These are phyloP conservation scores for Plectosphaerella sp. DNA, from an alignment of 2,329 filamentous ascomycete genomes.

Conservation along the genomic window DNA sequence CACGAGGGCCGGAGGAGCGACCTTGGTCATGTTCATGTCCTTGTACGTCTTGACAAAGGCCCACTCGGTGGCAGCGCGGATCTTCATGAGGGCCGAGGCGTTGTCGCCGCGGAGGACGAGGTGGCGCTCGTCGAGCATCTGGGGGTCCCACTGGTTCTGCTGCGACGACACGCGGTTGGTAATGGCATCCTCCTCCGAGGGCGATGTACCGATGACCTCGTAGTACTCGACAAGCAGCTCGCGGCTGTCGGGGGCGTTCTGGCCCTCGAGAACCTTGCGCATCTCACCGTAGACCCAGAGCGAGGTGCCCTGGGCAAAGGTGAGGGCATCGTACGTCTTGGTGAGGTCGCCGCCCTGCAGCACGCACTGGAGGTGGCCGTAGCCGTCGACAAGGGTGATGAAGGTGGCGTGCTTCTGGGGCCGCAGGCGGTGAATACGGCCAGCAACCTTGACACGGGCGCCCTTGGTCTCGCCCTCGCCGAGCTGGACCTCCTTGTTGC, in stretches of 20 bases:
- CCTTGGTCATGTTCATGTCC: slow-evolving; percentile 73
- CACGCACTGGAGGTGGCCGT: slow-evolving; percentile 81
- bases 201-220: slow-evolving; percentile 71
- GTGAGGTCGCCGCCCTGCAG: slow-evolving; percentile 72
- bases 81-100: slow-evolving; percentile 80
- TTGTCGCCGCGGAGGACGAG: slow-evolving; percentile 80
- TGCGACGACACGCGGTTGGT: slow-evolving; percentile 64
- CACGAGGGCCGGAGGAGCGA: slow-evolving; percentile 84
- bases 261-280: slow-evolving; percentile 71
- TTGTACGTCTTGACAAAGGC: slow-evolving; percentile 79
- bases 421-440: slow-evolving; percentile 76
- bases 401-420: slow-evolving; percentile 83
- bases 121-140: slow-evolving; percentile 76
- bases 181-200: slow-evolving; percentile 84
- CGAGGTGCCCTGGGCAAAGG: slow-evolving; percentile 81
- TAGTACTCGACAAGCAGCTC: slow-evolving; percentile 91
- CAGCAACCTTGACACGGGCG: slow-evolving; percentile 73
- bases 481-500: slow-evolving; percentile 60
- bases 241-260: slow-evolving; percentile 75
- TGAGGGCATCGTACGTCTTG: slow-evolving; percentile 88
- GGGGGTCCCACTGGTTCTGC: slow-evolving; percentile 52
- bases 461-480: slow-evolving; percentile 54
- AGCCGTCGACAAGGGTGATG: slow-evolving; percentile 80
- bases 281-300: slow-evolving; percentile 82
- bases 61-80: slow-evolving; percentile 74